Base-by-base conservation (phyloP, 768 basidiomycete species). In the Chalciporus chontae region DNA sequence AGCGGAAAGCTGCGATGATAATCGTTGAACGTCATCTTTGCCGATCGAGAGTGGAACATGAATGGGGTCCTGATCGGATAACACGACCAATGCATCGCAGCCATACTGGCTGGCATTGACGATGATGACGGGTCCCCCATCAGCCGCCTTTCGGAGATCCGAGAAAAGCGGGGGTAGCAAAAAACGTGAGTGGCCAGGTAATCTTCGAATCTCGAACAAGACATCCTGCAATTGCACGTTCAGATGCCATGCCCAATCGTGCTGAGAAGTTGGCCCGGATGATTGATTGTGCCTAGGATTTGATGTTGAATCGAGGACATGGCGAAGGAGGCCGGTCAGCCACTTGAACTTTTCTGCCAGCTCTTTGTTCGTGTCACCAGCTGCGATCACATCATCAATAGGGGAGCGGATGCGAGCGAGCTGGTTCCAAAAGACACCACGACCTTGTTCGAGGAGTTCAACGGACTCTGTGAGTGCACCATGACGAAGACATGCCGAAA, bases 61-160 rank as follows among this genome's bases (percentile, higher is more conserved):
- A 42, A 44, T 18, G 54, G 52, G 52, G 9, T 32, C 24, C 11
- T 23, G 34, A 5, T 24, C 17, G 18, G 38, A 17, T n/a, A 34
- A 6, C 17, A 70, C 48, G 8, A 69, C 63, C 21, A 72, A 39
- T 0, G 68, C 71, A 52, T 72, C 67, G 24, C 65, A 72, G 21
- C 65, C 50, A 15, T 34, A 45, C 17, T 39, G n/a, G 47, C 58
- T 54, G 23, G 63, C 51, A 39, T 69, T 71, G 37, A 72, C 52
- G 14, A 73, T 43, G 15, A 69, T 57, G 17, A 68, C 55, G 1
- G 65, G 64, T 7, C 66, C 65, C 14, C 46, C 51, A 7, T 42
- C 41, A 10, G 63, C 57, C 6, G 53, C 53, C 6, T 24, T 34
- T 10, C 51, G 52, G 6, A 63, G 42, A 14, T 53, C 32, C 1